Evolutionary conservation across 345 rosid species (phyloP).

Genomic region (Acer negundo): DNA sequence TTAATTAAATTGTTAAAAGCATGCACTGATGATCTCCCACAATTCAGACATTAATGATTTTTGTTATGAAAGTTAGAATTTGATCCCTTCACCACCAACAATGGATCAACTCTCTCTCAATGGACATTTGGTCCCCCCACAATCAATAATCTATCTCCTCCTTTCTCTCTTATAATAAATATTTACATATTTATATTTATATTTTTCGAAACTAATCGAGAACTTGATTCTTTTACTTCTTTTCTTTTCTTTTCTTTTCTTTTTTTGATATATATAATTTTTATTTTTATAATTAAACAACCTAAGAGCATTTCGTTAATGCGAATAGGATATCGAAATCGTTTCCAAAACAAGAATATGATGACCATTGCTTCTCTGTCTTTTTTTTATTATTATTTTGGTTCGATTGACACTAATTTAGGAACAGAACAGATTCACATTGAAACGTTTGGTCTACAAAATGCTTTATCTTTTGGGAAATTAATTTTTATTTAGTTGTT

Average conservation of each 20-base stretch:
- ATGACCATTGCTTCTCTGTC: background rate
- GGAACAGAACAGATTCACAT: slow-evolving; percentile 18
- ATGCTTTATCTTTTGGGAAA: background rate
- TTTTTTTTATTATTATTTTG: background rate
- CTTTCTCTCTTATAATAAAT: background rate
- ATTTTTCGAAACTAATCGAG: slow-evolving; percentile 1
- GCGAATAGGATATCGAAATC: background rate
- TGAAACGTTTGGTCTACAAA: background rate
- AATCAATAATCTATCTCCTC: background rate
- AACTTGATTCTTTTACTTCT: slow-evolving; percentile 27
- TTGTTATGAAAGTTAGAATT: slow-evolving; percentile 30
- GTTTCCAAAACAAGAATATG: slow-evolving; percentile 8
- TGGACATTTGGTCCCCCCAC: slow-evolving; percentile 44
- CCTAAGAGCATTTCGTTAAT: slow-evolving; percentile 6
- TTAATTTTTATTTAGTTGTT: background rate
- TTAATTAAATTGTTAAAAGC: slow-evolving; percentile 20
- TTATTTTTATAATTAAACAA: background rate
- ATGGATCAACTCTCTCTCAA: slow-evolving; percentile 9
- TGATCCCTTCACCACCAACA: slow-evolving; percentile 40
- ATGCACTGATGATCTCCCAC: slow-evolving; percentile 28
- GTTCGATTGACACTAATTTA: background rate
- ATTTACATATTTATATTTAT: background rate
- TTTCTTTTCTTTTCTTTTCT: background rate
- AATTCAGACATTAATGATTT: slow-evolving; percentile 40
- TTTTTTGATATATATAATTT: background rate